Percentiles rank a stretch among this genome's conserved stretches.
Evolutionary conservation across 163 green algal genomes (phyloP).

Genomic region (Prototheca wickerhamii): DNA sequence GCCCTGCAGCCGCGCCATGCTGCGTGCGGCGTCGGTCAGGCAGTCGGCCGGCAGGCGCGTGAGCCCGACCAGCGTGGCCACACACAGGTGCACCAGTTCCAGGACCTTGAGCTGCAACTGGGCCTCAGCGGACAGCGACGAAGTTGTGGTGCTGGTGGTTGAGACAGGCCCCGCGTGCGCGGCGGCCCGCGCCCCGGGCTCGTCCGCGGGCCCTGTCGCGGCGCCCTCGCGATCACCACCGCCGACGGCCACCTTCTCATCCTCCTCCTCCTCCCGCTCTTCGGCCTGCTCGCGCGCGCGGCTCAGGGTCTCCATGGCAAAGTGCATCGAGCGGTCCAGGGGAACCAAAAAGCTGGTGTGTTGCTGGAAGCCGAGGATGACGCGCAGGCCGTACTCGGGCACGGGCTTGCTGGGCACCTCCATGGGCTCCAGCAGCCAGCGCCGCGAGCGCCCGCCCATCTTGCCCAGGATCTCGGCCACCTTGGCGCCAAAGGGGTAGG

Average conservation of each 20-base stretch:
- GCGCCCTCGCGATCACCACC: too few relatives aligned
- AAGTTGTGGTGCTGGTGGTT: too few relatives aligned
- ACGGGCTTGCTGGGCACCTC: conserved; percentile 69
- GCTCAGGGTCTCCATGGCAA: conserved; percentile 26
- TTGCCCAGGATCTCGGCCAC: conserved; percentile 86
- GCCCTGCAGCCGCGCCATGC: conserved; percentile 1
- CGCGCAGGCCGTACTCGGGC: conserved; percentile 86
- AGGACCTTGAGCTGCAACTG: conserved; percentile 49
- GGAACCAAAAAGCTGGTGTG: conserved; percentile 92
- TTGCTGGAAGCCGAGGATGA: conserved; percentile 89
- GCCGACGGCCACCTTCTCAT: neutral
- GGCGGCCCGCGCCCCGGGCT: too few relatives aligned
- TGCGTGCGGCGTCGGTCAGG: neutral
- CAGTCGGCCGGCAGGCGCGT: conserved; percentile 29
- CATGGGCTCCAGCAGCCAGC: conserved; percentile 64
- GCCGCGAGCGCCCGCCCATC: conserved; percentile 83
- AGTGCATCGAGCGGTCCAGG: conserved; percentile 73
- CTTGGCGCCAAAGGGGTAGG: conserved; percentile 58
- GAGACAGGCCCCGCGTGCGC: too few relatives aligned
- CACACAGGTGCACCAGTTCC: conserved; percentile 72
- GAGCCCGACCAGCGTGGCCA: conserved; percentile 74
- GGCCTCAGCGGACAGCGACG: conserved; percentile 4
- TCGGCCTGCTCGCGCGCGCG: neutral
- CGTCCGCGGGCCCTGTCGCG: too few relatives aligned
- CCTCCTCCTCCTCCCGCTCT: neutral